Base-by-base conservation (phyloP, 1,284 basidiomycete genomes). In the Fomitopsis pinicola region DNA sequence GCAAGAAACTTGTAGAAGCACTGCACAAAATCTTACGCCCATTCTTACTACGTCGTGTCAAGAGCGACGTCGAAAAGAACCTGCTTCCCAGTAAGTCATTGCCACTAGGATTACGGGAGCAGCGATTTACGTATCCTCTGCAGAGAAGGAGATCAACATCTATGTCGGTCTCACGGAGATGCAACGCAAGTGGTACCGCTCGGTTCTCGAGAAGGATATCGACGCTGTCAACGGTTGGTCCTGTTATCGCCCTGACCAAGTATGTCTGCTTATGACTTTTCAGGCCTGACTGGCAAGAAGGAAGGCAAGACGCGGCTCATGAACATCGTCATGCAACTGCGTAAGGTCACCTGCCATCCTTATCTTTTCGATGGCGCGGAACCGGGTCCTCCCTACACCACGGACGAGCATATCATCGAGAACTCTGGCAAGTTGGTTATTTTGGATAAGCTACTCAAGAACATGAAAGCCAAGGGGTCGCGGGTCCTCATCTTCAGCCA, bases 401-500 rank as follows among this genome's bases (percentile, higher is more conserved):
- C 97, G 1, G 97, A 98, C 74, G 95, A 98, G 77, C 97, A 99
- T 73, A 82, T 99, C 42, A 83, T 99, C 66, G 83, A 96, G 68
- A 98, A 98, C 72, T 92, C 87, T 1, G 97, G 96, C 62, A 99
- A 99, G 78, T 98, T 99, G 96, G 80, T 97, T 58, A 97, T 99
- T 64, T 85, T 99, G 30, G 96, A 99, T 80, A 98, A 96, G 75
- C 81, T 99, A 0, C 85, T 98, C 50, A 81, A 84, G 66, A 86
- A 83, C 52, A 92, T 98, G 92, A 95, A 94, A 74, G 88, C 81
- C 45, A 96, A 97, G 75, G 97, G 96, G 12, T 97, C 94, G 1
- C 87, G 97, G 12, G 94, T 97, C 2, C 86, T 98, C 65, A 98
- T 99, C 67, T 99, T 99, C 81, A 96, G 93, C 67, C 97, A 98